These are phyloP conservation scores for Seminavis robusta DNA, from an alignment of 108 stramenopile genomes.

Conservation along the genomic window DNA sequence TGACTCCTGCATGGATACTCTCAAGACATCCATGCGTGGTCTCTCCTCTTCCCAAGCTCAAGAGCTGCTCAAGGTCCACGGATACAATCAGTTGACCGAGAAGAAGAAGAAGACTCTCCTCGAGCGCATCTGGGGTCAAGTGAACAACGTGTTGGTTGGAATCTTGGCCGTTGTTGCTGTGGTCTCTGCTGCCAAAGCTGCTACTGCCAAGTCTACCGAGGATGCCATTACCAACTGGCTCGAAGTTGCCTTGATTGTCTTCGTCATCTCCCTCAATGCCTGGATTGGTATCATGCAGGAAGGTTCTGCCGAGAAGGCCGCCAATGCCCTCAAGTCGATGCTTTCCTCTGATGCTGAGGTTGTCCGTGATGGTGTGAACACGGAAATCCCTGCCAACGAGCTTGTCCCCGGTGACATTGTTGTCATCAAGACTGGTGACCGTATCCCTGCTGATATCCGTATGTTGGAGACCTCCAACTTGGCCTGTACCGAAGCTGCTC, in stretches of 20 bases:
- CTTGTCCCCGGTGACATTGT: conserved; percentile 80
- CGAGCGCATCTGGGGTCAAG: conserved; percentile 71
- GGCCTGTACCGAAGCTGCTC: conserved; percentile 77
- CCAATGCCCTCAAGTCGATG: conserved; percentile 81
- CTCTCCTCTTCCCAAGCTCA: conserved; percentile 23
- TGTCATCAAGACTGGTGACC: conserved; percentile 69
- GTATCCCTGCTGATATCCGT: conserved; percentile 89
- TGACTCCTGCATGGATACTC: too few relatives aligned
- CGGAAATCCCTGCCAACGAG: conserved; percentile 57
- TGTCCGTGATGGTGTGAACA: conserved; percentile 59
- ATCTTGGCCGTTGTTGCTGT: conserved; percentile 70
- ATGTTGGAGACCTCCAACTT: conserved; percentile 71
- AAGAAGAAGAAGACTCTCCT: conserved; percentile 57
- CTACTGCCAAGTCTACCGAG: conserved; percentile 27
- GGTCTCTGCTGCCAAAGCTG: conserved; percentile 51
- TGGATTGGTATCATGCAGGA: conserved; percentile 82
- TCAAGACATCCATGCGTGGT: conserved; percentile 25
- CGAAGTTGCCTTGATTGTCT: conserved; percentile 62
- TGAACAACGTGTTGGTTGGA: conserved; percentile 72
- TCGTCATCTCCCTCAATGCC: conserved; percentile 70
- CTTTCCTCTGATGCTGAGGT: conserved; percentile 68
- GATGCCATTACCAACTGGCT: conserved; percentile 47
- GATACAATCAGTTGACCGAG: conserved; percentile 67
- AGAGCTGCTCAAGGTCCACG: conserved; percentile 36
- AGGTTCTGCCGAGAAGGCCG: conserved; percentile 74